These are phyloP conservation scores for Mortierella sp. DNA, from an alignment of 371 early-diverging fungal species.

Conservation along the genomic window DNA sequence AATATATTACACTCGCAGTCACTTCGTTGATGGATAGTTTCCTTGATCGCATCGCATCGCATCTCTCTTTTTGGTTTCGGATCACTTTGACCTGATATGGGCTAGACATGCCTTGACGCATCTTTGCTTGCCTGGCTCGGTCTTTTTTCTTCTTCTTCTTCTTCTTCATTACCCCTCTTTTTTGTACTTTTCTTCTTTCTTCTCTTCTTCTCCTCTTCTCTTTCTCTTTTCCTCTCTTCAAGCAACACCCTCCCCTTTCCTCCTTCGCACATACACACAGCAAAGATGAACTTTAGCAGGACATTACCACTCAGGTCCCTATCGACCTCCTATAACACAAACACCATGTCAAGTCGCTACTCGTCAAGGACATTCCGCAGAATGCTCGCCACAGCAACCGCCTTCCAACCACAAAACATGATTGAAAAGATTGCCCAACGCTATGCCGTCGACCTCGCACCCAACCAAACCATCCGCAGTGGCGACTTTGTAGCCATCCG, in stretches of 20 bases:
- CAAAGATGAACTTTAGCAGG: constrained; percentile 8
- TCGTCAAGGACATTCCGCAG: constrained; percentile 19
- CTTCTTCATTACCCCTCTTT: background rate
- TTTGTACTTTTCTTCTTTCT: background rate
- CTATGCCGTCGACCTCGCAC: constrained; percentile 82
- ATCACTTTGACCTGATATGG: constrained; percentile 11
- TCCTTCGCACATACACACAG: background rate
- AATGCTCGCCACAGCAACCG: constrained; percentile 45
- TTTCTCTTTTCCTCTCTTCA: background rate
- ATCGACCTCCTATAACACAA: background rate
- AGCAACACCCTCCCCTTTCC: background rate
- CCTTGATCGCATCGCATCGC: constrained; percentile 5
- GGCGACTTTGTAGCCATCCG: constrained; percentile 95
- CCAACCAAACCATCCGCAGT: constrained; percentile 78
- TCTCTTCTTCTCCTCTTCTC: background rate
- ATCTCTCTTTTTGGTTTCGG: background rate
- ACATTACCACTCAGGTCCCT: constrained; percentile 9
- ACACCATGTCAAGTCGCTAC: constrained; percentile 5
- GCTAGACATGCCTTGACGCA: background rate
- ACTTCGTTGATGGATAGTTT: background rate
- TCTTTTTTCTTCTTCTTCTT: background rate
- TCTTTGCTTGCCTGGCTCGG: background rate
- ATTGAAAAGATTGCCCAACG: constrained; percentile 95
- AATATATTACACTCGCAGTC: background rate
- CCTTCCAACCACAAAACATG: constrained; percentile 76